Percentiles rank a stretch among this genome's conserved stretches.
These are phyloP conservation scores for Talaromyces sp. DNA, from an alignment of 2,329 filamentous ascomycete species.

Conservation along the genomic window DNA sequence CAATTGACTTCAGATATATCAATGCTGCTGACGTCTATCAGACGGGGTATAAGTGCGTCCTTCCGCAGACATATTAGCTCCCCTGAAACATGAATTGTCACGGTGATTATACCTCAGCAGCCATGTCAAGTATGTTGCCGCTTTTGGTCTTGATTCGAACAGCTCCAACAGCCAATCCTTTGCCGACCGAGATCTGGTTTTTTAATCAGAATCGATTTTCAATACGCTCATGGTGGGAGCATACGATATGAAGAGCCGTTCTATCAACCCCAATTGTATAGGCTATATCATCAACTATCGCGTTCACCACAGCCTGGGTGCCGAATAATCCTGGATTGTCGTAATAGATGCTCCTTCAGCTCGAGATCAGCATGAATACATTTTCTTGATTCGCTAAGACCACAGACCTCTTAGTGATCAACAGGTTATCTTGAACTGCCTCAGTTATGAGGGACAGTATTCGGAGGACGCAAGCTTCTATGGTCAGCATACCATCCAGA, in stretches of 20 bases:
- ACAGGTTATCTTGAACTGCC: slow-evolving; percentile 43
- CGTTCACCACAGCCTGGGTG: slow-evolving; percentile 54
- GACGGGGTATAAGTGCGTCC: slow-evolving; percentile 51
- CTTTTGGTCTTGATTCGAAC: slow-evolving; percentile 25
- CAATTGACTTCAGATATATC: slow-evolving; percentile 47
- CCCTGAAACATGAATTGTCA: neutral
- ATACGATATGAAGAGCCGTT: slow-evolving; percentile 53
- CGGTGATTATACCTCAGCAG: slow-evolving; percentile 27
- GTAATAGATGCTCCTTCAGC: slow-evolving; percentile 59
- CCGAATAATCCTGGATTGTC: slow-evolving; percentile 56
- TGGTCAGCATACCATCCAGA: neutral
- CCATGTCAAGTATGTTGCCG: slow-evolving; percentile 28
- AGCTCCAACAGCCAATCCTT: slow-evolving; percentile 40
- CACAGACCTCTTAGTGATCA: slow-evolving; percentile 54
- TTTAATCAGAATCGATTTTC: neutral
- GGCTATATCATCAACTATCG: slow-evolving; percentile 57
- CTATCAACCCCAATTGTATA: slow-evolving; percentile 55
- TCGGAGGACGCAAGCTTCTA: slow-evolving; percentile 31
- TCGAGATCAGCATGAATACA: neutral
- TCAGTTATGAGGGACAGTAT: slow-evolving; percentile 53
- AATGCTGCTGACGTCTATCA: slow-evolving; percentile 42
- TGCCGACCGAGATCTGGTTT: slow-evolving; percentile 37
- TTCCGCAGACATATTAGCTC: slow-evolving; percentile 21
- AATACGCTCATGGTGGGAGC: slow-evolving; percentile 18
- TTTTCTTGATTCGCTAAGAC: neutral